Base-by-base conservation (phyloP, 2,329 filamentous ascomycete genomes). In the Apiospora saccharicola region DNA sequence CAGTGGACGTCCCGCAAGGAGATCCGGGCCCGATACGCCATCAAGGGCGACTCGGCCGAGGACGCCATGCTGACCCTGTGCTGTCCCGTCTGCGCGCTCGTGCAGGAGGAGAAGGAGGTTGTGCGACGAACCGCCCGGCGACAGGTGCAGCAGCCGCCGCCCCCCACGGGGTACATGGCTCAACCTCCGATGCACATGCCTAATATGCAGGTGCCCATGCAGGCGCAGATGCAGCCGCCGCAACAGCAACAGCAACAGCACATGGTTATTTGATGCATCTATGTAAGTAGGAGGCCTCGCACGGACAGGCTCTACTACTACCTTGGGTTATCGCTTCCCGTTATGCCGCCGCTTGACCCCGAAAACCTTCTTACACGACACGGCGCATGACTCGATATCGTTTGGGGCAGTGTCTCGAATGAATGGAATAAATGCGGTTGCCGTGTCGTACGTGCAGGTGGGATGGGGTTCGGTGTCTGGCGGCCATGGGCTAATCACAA, bases 61-160 rank as follows among this genome's bases (percentile, higher is more conserved):
- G 67, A 68, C 19, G 67, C 41, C 67, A 46, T 47, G 41, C 46
- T 46, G 67, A 47, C 67, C 14, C 1, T 24, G 43, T 68, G 67
- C 41, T 68, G 67, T 14, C 41, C 67, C 67, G 67, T 68, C 41
- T 68, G 41, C 46, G 67, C 30, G 14, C 67, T 47, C n/a, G 67
- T 46, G 10, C 41, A 68, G 67, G 67, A 68, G 67, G 57, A 68
- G 43, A 47, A 37, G 67, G 67, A 68, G 30, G 67, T 68, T 4
- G 14, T 49, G 46, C 43, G 67, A 68, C 67, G 67, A 46, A 68
- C 10, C 24, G 14, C 26, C 6, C 30, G 37, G 30, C 57, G 24
- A 30, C 30, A 8, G 16, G 26, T 12, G 30, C 26, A 57, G 26
- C 46, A 10, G 24, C 49, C 24, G 30, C 26, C 30, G 37, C 37